Percentiles rank a stretch among this genome's conserved stretches.
Evolutionary conservation across 768 basidiomycete species (phyloP).

Genomic region (Suillus variegatus): DNA sequence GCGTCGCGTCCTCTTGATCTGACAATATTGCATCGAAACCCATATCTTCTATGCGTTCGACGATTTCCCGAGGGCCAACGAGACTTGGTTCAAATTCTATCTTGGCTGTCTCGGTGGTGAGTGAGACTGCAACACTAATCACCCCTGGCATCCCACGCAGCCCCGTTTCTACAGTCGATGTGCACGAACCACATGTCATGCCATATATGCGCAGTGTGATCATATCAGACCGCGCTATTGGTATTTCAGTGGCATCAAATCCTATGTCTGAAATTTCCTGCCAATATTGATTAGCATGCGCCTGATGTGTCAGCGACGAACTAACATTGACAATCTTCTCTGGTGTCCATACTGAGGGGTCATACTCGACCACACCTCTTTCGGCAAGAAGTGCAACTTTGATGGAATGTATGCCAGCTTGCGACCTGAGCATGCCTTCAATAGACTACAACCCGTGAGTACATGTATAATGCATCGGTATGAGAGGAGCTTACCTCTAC

Average conservation of each 20-base stretch:
- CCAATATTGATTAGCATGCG: conserved; percentile 10
- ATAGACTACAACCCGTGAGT: conserved; percentile 55
- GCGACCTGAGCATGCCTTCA: conserved; percentile 77
- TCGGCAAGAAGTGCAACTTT: conserved; percentile 98
- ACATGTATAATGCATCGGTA: not conserved
- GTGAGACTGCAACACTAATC: conserved; percentile 66
- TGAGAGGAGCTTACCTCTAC: conserved; percentile 65
- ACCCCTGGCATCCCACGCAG: conserved; percentile 75
- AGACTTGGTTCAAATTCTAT: conserved; percentile 74
- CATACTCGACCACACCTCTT: conserved; percentile 88
- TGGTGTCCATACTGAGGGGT: conserved; percentile 75
- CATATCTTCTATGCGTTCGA: conserved; percentile 83
- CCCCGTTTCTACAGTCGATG: conserved; percentile 70
- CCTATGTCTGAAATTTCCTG: conserved; percentile 94
- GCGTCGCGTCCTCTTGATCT: conserved; percentile 79
- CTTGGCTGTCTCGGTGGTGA: conserved; percentile 74
- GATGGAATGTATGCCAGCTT: conserved; percentile 87
- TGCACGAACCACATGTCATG: conserved; percentile 89
- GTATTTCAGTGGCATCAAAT: conserved; percentile 84
- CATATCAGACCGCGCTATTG: conserved; percentile 60
- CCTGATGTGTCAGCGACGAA: not conserved
- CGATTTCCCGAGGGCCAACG: conserved; percentile 83
- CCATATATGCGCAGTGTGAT: conserved; percentile 83
- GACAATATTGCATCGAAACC: conserved; percentile 89
- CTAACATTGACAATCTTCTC: conserved; percentile 75